These are phyloP conservation scores for Aspergillus sclerotiicarbonarius DNA, from an alignment of 495 filamentous ascomycete genomes.

Conservation along the genomic window DNA sequence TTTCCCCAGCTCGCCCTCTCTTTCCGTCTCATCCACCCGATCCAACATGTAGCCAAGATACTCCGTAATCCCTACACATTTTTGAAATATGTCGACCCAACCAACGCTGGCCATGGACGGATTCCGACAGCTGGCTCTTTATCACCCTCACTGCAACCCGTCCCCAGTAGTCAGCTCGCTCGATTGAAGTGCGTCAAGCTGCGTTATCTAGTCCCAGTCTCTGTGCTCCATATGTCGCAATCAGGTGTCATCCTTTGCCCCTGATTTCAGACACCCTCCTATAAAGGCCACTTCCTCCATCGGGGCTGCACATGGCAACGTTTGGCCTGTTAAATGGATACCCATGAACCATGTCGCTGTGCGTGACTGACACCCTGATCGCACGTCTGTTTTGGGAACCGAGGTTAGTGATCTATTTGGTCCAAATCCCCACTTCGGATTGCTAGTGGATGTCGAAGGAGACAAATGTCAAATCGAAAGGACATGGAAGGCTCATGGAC, in stretches of 20 bases:
- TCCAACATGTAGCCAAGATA: not conserved
- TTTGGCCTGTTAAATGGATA: not conserved
- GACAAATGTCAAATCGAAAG: not conserved
- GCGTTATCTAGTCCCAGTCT: not conserved
- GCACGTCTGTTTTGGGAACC: constrained; percentile 40
- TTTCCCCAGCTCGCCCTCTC: not conserved
- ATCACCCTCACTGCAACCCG: not conserved
- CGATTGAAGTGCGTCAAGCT: not conserved
- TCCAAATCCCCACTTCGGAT: not conserved
- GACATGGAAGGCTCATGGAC: not conserved
- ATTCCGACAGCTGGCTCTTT: not conserved
- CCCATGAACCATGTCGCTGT: constrained; percentile 16
- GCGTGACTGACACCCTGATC: constrained; percentile 21
- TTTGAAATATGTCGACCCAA: not conserved
- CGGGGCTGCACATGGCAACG: not conserved
- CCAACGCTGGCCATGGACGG: not conserved
- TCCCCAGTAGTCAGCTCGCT: not conserved
- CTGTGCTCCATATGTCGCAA: not conserved
- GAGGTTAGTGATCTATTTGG: constrained; percentile 26
- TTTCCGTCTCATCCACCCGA: not conserved
- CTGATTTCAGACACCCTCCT: not conserved
- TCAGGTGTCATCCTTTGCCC: not conserved
- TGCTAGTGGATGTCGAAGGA: not conserved
- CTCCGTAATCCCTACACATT: not conserved
- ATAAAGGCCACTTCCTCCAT: not conserved